Evolutionary conservation across 2,329 filamentous ascomycete genomes (phyloP).

Genomic region (Arthrobotrys sphaeroides): DNA sequence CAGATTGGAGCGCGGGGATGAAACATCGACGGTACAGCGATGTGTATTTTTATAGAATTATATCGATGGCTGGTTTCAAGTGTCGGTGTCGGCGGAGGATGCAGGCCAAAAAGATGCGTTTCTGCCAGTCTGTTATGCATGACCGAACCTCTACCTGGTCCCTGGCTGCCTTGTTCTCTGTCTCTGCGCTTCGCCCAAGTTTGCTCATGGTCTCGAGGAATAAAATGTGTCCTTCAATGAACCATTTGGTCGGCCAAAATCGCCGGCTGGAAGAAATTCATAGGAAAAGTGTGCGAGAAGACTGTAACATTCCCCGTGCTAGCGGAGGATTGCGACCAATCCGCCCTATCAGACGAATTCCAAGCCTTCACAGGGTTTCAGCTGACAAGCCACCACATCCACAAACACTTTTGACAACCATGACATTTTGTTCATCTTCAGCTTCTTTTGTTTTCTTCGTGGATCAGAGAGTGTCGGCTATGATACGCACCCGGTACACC

Average conservation of each 20-base stretch:
- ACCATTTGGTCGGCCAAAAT: conserved; percentile 12
- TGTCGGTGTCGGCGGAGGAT: background rate
- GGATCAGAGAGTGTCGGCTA: conserved; percentile 15
- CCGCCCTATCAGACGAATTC: conserved; percentile 18
- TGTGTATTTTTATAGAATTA: conserved; percentile 4
- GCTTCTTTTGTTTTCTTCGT: conserved; percentile 19
- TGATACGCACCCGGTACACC: conserved; percentile 22
- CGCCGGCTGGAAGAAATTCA: conserved; percentile 7
- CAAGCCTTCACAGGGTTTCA: conserved; percentile 25
- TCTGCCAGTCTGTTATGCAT: conserved; percentile 20
- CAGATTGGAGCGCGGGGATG: background rate
- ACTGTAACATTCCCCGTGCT: conserved; percentile 9
- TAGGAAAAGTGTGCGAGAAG: background rate
- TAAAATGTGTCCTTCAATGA: background rate
- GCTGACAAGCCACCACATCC: conserved; percentile 32
- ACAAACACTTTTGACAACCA: background rate
- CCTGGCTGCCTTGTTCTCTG: conserved; percentile 20
- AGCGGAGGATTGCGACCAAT: conserved; percentile 19
- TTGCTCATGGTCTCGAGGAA: background rate
- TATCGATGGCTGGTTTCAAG: conserved; percentile 25
- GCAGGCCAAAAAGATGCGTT: conserved; percentile 5
- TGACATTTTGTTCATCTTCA: conserved; percentile 6
- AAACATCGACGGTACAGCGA: conserved; percentile 2
- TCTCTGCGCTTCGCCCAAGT: conserved; percentile 4
- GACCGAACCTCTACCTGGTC: conserved; percentile 9